Base-by-base conservation (phyloP, 495 filamentous ascomycete genomes). In the Parathielavia appendiculata region DNA sequence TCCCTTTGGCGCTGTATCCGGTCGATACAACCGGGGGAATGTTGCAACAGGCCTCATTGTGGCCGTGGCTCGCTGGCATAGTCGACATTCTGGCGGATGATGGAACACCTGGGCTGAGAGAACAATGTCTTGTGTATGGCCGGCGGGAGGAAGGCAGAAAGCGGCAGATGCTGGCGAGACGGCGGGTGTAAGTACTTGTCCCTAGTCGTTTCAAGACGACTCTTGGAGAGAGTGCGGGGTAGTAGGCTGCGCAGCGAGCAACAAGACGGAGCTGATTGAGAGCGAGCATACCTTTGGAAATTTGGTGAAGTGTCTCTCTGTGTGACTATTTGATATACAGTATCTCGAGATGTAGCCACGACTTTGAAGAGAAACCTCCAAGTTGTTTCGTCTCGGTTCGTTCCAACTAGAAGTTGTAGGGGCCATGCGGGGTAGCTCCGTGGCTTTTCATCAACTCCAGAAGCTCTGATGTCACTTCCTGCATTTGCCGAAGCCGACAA, bases 1-100 rank as follows among this genome's bases (percentile, higher is more conserved):
- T 69, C 58, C 89, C 89, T 66, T 88, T 86, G n/a, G 77, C 66
- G 10, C 66, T 70, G 69, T 91, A 91, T 13, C 77, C 83, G 57
- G 81, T 74, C 16, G 73, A 61, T 39, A 86, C 72, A 35, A 89
- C 80, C 1, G 88, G 86, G 0, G 88, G 86, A 41, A 89, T 83
- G 60, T 83, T 87, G 69, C 86, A 89, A 73, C 69, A 71, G 58
- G 87, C 87, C 72, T 83, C 80, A 60, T 70, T 79, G 61, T 83
- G 80, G 69, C 77, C 75, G 69, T 75, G 71, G 63, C 62, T 71
- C 12, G 76, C 77, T 52, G 72, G 73, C 76, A 79, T 78, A 19
- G 76, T 72, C 56, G 77, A 78, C 77, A 79, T 79, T 30, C 64
- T 77, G 72, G 70, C 71, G 61, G 56, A 53, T 55, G 45, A 49